A percentile compares a stretch with the other conserved stretches of the same genome.
phyloP scores from a whole-genome alignment of 148 eudicot species.

The Talinum fruticosum region DNA sequence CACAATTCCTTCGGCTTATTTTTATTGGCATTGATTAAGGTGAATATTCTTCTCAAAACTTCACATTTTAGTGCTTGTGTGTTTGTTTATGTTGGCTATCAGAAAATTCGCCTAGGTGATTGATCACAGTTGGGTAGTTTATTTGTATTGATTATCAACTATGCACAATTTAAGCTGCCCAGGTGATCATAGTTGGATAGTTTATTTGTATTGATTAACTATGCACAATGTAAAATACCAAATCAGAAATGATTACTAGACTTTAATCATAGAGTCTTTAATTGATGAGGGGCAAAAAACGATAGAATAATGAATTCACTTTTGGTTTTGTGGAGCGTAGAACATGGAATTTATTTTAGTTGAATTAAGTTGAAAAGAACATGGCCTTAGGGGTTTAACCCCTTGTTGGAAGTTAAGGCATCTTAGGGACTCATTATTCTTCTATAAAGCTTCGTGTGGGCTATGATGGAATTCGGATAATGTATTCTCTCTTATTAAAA shows the following conservation, averaged over 20 bases:
- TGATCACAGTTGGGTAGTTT: too few species aligned
- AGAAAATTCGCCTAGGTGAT: too few species aligned
- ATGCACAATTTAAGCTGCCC: too few species aligned
- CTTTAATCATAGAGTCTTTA: background rate
- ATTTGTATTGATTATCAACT: too few species aligned
- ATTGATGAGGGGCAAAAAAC: background rate
- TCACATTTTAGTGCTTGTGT: background rate
- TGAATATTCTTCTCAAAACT: slow-evolving; percentile 1
- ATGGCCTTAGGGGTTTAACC: background rate
- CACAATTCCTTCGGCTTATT: slow-evolving; percentile 74
- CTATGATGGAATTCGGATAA: background rate
- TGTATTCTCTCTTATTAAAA: background rate
- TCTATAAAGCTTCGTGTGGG: background rate
- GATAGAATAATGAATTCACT: background rate
- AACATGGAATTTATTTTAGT: too few species aligned
- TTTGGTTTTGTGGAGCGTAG: background rate
- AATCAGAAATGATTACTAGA: background rate
- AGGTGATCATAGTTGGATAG: too few species aligned
- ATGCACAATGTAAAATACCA: too few species aligned
- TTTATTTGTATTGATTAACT: too few species aligned
- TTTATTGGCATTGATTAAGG: slow-evolving; percentile 70
- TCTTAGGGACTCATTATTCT: too few species aligned
- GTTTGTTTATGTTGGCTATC: background rate
- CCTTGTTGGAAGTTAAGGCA: background rate
- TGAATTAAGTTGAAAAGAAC: too few species aligned